A percentile compares a stretch with the other conserved stretches of the same genome.
Evolutionary conservation across 2,329 filamentous ascomycete species (phyloP).

Genomic region (Aspergillus sp.): DNA sequence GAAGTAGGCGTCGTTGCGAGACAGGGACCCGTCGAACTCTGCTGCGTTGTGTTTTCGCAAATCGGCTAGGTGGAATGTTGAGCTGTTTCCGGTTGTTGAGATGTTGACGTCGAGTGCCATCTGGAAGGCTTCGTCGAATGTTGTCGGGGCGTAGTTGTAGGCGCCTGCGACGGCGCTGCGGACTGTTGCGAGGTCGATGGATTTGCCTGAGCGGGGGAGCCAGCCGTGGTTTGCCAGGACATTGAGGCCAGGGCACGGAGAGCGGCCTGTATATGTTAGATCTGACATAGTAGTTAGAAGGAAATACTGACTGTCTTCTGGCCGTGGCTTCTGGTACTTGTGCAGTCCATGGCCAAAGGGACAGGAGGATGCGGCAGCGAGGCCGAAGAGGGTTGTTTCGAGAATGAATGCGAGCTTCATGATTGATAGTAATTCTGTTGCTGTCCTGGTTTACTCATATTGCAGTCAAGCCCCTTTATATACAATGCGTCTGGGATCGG

Average conservation of each 20-base stretch:
- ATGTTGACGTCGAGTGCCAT: slow-evolving; percentile 1
- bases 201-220: not conserved
- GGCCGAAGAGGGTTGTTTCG: not conserved
- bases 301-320: slow-evolving; percentile 2
- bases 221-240: slow-evolving; percentile 9
- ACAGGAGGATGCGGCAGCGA: not conserved
- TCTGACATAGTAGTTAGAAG: too few relatives aligned
- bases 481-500: too few relatives aligned
- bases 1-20: slow-evolving; percentile 1
- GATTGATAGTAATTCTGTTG: not conserved
- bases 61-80: slow-evolving; percentile 5
- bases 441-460: not conserved
- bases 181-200: not conserved
- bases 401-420: not conserved
- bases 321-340: not conserved
- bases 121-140: not conserved
- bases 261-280: not conserved
- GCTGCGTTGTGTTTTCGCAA: not conserved
- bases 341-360: not conserved
- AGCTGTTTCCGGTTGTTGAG: not conserved
- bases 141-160: slow-evolving; percentile 1
- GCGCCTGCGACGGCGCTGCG: not conserved
- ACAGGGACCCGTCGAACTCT: slow-evolving; percentile 3
- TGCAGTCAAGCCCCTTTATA: not conserved
- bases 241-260: slow-evolving; percentile 7